phyloP scores from a whole-genome alignment of 78 protist genomes.

The Cavenderia fasciculata region DNA sequence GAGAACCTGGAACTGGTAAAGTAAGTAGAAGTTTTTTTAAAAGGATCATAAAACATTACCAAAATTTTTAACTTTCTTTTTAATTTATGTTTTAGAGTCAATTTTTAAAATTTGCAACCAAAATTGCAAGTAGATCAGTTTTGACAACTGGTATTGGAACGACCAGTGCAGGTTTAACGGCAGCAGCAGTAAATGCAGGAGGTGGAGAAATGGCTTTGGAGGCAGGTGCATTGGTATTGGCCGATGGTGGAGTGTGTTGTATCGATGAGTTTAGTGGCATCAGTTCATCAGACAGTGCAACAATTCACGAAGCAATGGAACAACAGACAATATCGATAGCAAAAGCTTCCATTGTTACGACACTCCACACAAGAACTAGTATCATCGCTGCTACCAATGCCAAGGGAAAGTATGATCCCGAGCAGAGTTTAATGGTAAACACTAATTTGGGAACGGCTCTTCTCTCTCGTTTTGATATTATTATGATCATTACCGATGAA shows the following conservation, averaged over 20 bases:
- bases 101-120: conserved; percentile 92
- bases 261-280: conserved; percentile 97
- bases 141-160: conserved; percentile 96
- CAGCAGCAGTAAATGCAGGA: conserved; percentile 69
- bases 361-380: conserved; percentile 91
- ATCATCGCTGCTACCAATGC: conserved; percentile 96
- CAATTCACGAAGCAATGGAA: conserved; percentile 99
- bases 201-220: conserved; percentile 93
- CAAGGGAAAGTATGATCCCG: conserved; percentile 83
- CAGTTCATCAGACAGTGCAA: conserved; percentile 86
- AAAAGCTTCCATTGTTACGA: conserved; percentile 96
- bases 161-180: conserved; percentile 79
- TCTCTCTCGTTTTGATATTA: conserved; percentile 96
- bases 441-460: conserved; percentile 93
- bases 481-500: conserved; percentile 91
- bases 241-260: conserved; percentile 99
- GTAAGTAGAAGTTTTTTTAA: too few relatives aligned
- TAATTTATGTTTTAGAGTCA: too few relatives aligned
- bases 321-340: conserved; percentile 99
- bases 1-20: conserved; percentile 97
- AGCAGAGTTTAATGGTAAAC: conserved; percentile 81
- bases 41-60: conserved; percentile 72
- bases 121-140: conserved; percentile 90
- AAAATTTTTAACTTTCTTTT: conserved; percentile 17
- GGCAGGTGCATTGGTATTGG: conserved; percentile 99